Conservation (phyloP, 1,284 basidiomycete species). For the Takashimella koratensis region DNA sequence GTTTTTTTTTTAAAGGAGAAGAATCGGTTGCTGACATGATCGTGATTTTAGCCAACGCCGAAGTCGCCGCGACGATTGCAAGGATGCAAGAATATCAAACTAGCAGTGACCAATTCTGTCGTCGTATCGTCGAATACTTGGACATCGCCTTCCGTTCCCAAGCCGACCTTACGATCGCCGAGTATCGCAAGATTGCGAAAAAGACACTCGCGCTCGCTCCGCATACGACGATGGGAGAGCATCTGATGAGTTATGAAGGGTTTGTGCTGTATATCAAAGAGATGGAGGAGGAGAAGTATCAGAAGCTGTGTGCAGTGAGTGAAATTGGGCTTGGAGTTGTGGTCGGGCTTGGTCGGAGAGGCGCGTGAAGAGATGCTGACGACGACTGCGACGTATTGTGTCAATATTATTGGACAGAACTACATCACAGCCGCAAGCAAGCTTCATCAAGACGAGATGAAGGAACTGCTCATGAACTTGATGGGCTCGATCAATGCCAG, state of each 20-base stretch:
- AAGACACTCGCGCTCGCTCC: constrained; percentile 51
- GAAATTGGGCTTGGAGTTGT: neutral
- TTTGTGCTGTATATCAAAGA: constrained; percentile 91
- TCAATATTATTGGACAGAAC: constrained; percentile 57
- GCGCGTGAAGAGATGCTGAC: no score
- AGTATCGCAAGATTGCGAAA: constrained; percentile 32
- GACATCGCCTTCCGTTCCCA: constrained; percentile 79
- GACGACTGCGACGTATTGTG: neutral
- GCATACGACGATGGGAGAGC: constrained; percentile 71
- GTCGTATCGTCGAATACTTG: constrained; percentile 81
- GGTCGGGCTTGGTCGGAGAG: no score
- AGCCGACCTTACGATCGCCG: constrained; percentile 47
- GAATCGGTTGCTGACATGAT: no score
- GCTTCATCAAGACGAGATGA: constrained; percentile 74
- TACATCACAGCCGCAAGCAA: constrained; percentile 83
- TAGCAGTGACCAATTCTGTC: constrained; percentile 85
- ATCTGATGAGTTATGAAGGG: constrained; percentile 82
- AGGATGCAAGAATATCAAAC: constrained; percentile 82
- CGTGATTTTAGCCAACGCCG: constrained; percentile 51
- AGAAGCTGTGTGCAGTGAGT: constrained; percentile 78
- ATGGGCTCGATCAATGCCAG: constrained; percentile 62
- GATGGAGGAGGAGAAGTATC: constrained; percentile 82
- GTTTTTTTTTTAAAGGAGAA: constrained; percentile 1
- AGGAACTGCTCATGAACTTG: constrained; percentile 63
- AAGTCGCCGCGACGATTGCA: constrained; percentile 93